These are phyloP conservation scores for Saprolegnia parasitica DNA, from an alignment of 352 stramenopile genomes.

Conservation along the genomic window DNA sequence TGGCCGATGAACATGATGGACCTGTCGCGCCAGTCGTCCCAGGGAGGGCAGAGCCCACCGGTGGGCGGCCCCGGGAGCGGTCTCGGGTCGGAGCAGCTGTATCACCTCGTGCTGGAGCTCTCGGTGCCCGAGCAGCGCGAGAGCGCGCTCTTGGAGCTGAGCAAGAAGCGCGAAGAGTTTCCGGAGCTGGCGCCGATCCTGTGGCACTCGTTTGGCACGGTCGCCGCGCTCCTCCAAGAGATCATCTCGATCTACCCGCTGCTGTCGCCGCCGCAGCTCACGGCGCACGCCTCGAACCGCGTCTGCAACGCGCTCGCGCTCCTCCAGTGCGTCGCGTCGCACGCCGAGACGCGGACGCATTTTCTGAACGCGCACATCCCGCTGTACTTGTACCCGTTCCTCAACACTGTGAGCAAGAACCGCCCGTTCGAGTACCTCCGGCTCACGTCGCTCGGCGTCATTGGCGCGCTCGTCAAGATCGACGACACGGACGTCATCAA, in stretches of 20 bases:
- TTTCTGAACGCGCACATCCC: conserved; percentile 98
- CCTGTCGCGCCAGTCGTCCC: not conserved
- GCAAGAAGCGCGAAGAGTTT: conserved; percentile 98
- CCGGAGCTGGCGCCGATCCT: conserved; percentile 96
- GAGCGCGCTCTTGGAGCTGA: conserved; percentile 95
- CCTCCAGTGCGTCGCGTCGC: conserved; percentile 97
- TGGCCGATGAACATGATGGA: conserved; percentile 3
- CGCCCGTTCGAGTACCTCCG: conserved; percentile 98
- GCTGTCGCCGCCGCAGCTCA: conserved; percentile 95
- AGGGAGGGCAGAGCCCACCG: not conserved
- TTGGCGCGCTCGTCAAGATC: conserved; percentile 99
- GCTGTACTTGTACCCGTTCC: conserved; percentile 98
- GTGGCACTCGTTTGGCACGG: conserved; percentile 97
- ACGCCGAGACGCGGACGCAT: conserved; percentile 94
- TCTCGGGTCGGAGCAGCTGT: conserved; percentile 43
- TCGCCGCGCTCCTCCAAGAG: conserved; percentile 96
- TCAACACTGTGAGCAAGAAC: conserved; percentile 98
- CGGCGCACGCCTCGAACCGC: conserved; percentile 94
- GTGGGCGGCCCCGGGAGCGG: not conserved
- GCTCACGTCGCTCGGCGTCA: conserved; percentile 96
- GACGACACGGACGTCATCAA: conserved; percentile 99
- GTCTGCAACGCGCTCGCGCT: conserved; percentile 98
- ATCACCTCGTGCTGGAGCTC: conserved; percentile 91
- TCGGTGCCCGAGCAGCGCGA: conserved; percentile 93
- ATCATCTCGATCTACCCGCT: conserved; percentile 98